Base-by-base conservation (phyloP, 208 protist species). In the Angomonas deanei region DNA sequence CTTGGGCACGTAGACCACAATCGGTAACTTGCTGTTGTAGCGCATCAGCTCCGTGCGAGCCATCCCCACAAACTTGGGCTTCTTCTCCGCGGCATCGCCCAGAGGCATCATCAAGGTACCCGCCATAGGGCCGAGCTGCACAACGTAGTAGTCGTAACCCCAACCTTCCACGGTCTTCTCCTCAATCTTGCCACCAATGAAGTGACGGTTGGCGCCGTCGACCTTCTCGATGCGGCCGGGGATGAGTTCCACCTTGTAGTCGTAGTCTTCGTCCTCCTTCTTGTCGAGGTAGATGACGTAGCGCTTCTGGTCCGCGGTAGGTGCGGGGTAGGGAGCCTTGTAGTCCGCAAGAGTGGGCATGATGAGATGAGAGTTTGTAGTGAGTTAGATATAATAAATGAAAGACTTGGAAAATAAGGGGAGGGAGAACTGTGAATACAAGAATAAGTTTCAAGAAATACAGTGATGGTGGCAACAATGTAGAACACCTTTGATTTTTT, bases 271-370 rank as follows among this genome's bases (percentile, higher is more conserved):
- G 50, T 81, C 63, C 19, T 57, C 70, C 60, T 84, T 80, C 21
- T 64, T 56, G 15, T 88, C 77, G 49, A 88, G 81, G 62, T 83
- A 82, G 55, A 92, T 84, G 31, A 86, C 79, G 61, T 68, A 88
- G 63, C 81, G 78, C 61, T 75, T 76, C 68, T 92, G 82, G 19
- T 82, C 71, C 13, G 72, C 42, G 0, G 66, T 64, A 17, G 86
- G 70, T 49, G 67, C 68, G 3, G 86, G 86, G 74, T 90, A 92
- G 10, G 82, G 80, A 10, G 65, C 78, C 27, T 78, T 73, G 71
- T 78, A 84, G 57, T 86, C 80, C 1, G 64, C 72, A 48, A 91
- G 78, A 3, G 56, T 84, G 39, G 15, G 63, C 21, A 23, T 58
- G 27, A 4, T 1, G 6, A 8, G 21, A 36, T 8, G 28, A 23